phyloP scores from a whole-genome alignment of 192 early-diverging fungal genomes.

The Funneliformis geosporum region DNA sequence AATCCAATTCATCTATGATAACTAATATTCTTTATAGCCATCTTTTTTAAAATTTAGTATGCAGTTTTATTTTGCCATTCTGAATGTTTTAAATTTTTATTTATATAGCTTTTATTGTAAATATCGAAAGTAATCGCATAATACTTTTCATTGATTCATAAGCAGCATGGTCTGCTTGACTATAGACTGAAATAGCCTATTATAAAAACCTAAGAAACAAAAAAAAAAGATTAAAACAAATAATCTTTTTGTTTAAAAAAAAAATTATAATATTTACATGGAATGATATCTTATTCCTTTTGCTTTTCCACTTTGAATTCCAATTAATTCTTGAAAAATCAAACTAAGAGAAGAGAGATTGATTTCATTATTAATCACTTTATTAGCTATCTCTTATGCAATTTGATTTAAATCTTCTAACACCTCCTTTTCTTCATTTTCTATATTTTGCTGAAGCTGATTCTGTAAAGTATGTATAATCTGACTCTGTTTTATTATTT shows the following conservation, averaged over 20 bases:
- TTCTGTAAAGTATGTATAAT: too few species aligned
- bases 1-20: neutral
- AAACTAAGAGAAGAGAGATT: neutral
- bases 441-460: neutral
- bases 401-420: neutral
- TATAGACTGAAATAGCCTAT: slow-evolving; percentile 1
- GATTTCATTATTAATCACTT: neutral
- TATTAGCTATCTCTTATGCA: neutral
- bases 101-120: slow-evolving; percentile 1
- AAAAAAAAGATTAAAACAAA: neutral
- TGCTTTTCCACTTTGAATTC: neutral
- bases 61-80: neutral
- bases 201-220: neutral
- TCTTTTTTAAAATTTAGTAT: neutral
- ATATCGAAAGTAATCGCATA: neutral
- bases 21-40: neutral
- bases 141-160: neutral
- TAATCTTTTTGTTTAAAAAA: neutral
- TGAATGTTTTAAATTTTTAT: neutral
- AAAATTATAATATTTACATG: neutral
- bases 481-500: too few species aligned
- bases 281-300: slow-evolving; percentile 2
- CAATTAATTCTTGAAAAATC: neutral
- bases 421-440: neutral
- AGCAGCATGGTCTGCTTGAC: neutral